Evolutionary conservation across 2,329 filamentous ascomycete species (phyloP).

Genomic region (Pyrenochaeta sp.): DNA sequence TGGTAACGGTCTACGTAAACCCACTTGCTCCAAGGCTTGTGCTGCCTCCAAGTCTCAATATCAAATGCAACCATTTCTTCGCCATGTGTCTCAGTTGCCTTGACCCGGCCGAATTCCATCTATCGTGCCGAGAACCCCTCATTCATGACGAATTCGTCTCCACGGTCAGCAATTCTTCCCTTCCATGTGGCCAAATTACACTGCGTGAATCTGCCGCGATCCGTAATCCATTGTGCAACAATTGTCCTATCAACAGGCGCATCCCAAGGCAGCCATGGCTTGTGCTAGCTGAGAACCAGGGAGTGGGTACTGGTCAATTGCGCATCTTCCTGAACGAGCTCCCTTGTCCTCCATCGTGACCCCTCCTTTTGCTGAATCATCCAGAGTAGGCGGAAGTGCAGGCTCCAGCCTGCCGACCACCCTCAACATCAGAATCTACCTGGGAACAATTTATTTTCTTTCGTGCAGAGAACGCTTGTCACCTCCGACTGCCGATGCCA

Average conservation of each 20-base stretch:
- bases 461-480: no score
- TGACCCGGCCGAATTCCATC: constrained; percentile 2
- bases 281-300: neutral
- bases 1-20: neutral
- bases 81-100: constrained; percentile 30
- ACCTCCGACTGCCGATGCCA: no score
- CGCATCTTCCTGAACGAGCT: neutral
- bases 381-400: neutral
- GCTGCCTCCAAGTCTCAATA: neutral
- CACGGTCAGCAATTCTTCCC: constrained; percentile 1
- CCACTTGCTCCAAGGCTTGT: neutral
- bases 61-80: constrained; percentile 2
- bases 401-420: no score
- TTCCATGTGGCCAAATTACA: constrained; percentile 14
- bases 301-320: neutral
- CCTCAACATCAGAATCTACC: no score
- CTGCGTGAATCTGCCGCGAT: constrained; percentile 9
- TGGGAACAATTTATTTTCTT: no score
- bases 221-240: neutral
- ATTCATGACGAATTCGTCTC: neutral
- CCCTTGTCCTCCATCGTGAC: neutral
- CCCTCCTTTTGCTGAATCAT: neutral
- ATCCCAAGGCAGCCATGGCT: constrained; percentile 7
- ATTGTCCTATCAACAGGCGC: constrained; percentile 16
- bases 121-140: constrained; percentile 1